Percentiles rank a stretch among this genome's conserved stretches.
Conservation (phyloP, 1,284 basidiomycete species). For the Microbotryomycetes sp. region DNA sequence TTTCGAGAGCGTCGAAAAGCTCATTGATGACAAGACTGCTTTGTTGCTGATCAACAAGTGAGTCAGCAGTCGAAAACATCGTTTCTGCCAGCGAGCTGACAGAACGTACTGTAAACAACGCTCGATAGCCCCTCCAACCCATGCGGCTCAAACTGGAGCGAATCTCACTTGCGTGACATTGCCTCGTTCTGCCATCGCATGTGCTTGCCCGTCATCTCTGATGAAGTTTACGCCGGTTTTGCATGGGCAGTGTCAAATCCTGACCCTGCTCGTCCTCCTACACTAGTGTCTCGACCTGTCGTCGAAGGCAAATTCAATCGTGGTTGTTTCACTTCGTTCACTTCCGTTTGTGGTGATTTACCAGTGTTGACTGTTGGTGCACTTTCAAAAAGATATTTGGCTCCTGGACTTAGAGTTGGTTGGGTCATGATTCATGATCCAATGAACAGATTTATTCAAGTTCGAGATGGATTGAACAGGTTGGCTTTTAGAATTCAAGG, state of each 20-base stretch:
- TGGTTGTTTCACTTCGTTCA: constrained; percentile 41
- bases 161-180: constrained; percentile 38
- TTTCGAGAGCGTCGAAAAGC: constrained; percentile 38
- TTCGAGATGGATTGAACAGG: constrained; percentile 16
- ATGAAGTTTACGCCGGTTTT: constrained; percentile 38
- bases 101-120: too few relatives aligned
- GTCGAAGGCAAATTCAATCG: constrained; percentile 33
- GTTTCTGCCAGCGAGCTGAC: too few relatives aligned
- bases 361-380: constrained; percentile 43
- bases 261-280: constrained; percentile 3
- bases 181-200: constrained; percentile 39
- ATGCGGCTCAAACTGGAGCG: constrained; percentile 43
- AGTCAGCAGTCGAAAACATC: constrained; percentile 12
- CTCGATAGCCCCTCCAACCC: constrained; percentile 45
- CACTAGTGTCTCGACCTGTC: neutral
- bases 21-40: constrained; percentile 42
- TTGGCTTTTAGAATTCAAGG: constrained; percentile 39
- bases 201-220: constrained; percentile 42
- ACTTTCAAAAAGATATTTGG: constrained; percentile 44
- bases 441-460: constrained; percentile 13
- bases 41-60: constrained; percentile 40
- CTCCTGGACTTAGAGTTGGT: constrained; percentile 43
- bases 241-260: constrained; percentile 28
- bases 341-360: constrained; percentile 38
- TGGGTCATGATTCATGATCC: constrained; percentile 44